phyloP scores from a whole-genome alignment of 306 rosid species.

The Medicago arabica region DNA sequence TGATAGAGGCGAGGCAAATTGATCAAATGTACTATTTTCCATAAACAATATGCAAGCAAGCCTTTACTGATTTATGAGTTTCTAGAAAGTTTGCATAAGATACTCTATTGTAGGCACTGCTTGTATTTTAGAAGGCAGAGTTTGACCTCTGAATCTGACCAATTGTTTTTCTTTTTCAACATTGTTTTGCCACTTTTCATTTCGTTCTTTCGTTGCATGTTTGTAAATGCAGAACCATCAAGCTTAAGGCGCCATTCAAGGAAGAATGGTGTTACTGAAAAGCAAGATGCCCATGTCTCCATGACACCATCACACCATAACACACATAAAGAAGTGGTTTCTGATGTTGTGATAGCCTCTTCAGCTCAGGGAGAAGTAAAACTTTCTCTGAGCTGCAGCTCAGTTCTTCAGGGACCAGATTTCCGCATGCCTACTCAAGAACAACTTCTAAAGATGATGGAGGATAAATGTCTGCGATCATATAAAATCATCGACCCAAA shows the following conservation, averaged over 20 bases:
- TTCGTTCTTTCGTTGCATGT: constrained; percentile 2
- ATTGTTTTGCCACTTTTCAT: background rate
- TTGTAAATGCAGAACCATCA: constrained; percentile 52
- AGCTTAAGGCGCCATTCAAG: constrained; percentile 31
- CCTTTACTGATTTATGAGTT: constrained; percentile 13
- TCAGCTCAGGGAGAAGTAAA: constrained; percentile 86
- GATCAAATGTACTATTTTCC: background rate
- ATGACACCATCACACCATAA: constrained; percentile 39
- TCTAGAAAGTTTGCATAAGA: constrained; percentile 16
- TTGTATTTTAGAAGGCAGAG: constrained; percentile 8
- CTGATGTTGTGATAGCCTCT: constrained; percentile 72
- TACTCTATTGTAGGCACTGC: background rate
- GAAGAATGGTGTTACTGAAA: constrained; percentile 49
- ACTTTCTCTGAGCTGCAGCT: constrained; percentile 74
- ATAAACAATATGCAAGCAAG: constrained; percentile 11
- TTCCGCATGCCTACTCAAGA: constrained; percentile 76
- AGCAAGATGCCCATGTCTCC: constrained; percentile 45
- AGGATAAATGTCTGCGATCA: constrained; percentile 77
- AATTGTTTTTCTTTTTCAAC: background rate
- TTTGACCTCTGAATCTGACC: constrained; percentile 20
- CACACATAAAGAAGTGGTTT: constrained; percentile 47
- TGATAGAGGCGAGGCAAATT: background rate
- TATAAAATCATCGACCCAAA: constrained; percentile 82
- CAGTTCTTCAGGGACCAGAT: constrained; percentile 62
- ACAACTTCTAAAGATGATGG: constrained; percentile 68